A percentile compares a stretch with the other conserved stretches of the same genome.
Evolutionary conservation across 2,329 filamentous ascomycete species (phyloP).

Genomic region (Xylariaceae sp.): DNA sequence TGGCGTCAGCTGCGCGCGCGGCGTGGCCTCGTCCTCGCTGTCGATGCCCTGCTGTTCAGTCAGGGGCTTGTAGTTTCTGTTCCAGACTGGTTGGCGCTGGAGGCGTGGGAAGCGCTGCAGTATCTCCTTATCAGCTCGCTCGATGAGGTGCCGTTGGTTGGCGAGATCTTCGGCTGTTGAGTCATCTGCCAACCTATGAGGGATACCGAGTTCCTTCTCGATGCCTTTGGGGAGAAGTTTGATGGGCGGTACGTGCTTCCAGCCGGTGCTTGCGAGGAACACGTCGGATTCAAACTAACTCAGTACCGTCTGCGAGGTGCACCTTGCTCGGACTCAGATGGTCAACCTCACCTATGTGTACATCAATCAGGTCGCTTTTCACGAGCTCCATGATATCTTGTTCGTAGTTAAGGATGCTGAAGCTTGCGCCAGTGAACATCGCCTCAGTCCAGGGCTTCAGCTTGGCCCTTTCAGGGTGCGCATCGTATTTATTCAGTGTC

Average conservation of each 20-base stretch:
- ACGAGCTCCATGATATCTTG: constrained; percentile 64
- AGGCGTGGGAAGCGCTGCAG: constrained; percentile 58
- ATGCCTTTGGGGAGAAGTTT: constrained; percentile 55
- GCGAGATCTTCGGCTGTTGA: constrained; percentile 42
- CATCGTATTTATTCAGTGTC: constrained; percentile 59
- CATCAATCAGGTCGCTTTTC: constrained; percentile 55
- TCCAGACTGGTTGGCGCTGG: constrained; percentile 51
- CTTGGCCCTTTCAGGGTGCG: constrained; percentile 59
- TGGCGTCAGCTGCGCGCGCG: constrained; percentile 35
- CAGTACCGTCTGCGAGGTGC: constrained; percentile 53
- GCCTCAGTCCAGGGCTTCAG: constrained; percentile 58
- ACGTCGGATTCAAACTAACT: constrained; percentile 54
- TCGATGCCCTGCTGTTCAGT: constrained; percentile 50
- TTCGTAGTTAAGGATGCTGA: constrained; percentile 67
- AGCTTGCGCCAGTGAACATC: constrained; percentile 61
- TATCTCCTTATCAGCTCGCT: constrained; percentile 57
- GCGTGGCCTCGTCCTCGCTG: constrained; percentile 34
- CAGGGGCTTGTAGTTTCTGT: constrained; percentile 49
- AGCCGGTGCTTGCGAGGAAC: constrained; percentile 64
- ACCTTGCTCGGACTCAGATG: constrained; percentile 52
- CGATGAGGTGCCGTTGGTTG: constrained; percentile 47
- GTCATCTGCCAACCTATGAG: constrained; percentile 41
- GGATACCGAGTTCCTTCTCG: constrained; percentile 55
- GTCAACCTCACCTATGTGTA: constrained; percentile 63
- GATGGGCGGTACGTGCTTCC: constrained; percentile 51